Evolutionary conservation across 768 basidiomycete species (phyloP), one percentile per base, ranked within the genome.

Genomic region (Agrocybe praecox): DNA sequence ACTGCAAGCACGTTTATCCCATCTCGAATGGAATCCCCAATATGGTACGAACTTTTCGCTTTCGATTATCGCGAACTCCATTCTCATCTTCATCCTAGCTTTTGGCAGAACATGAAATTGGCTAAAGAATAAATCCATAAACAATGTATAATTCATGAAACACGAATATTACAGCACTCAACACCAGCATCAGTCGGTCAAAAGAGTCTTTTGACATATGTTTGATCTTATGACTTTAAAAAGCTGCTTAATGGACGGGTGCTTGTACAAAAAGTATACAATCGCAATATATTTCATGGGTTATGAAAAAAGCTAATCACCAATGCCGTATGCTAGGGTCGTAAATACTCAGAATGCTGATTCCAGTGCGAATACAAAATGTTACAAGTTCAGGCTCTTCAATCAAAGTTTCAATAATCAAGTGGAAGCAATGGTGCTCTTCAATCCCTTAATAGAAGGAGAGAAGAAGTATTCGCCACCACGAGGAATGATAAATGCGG

Each of bases 1-100:
- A 92, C 62, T 99, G 96, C 75, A 82, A 80, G 19, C 96, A 98
- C 64, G 79, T 86, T 17, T 98, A 97, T 66, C 87, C 88, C 22
- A 93, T 99, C 65, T 88, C 86, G 47, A 96, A 89, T 67, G 96
- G 96, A 12, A 98, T 99, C 60, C 95, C 96, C 6, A 98, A 98
- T 78, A 98, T 98, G 96, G 96, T 96, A 61, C 64, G 77, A 33
- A n/a, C 6, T 34, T 8, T 36, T n/a, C 34, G 44, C 17, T 44
- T 45, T 9, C 1, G 40, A n/a, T 14, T 17, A 11, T 12, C 8
- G 42, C 17, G 51, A 23, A 26, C 22, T 17, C 8, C 17, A 9
- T n/a, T 46, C 19, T 32, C 26, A 18, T 9, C 17, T 23, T 11
- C 12, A 21, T 19, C 32, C 46, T 26, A 96, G 96, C 80, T 98